These are phyloP conservation scores for Cetraspora pellucida DNA, from an alignment of 192 early-diverging fungal species.

Conservation along the genomic window DNA sequence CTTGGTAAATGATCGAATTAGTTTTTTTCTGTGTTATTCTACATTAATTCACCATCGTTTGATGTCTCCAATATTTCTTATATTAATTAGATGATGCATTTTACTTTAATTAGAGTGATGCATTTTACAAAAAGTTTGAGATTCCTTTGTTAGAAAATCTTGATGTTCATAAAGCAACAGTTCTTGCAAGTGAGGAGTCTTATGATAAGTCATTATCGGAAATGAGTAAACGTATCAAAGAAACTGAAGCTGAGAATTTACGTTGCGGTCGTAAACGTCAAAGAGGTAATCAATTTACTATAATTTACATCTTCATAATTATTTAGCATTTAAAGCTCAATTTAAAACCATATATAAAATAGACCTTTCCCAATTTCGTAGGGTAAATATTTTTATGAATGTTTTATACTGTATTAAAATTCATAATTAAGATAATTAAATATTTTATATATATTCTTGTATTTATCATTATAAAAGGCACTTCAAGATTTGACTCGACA, in stretches of 20 bases:
- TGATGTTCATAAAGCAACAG: constrained; percentile 47
- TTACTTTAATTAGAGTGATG: constrained; percentile 39
- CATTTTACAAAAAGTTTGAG: constrained; percentile 51
- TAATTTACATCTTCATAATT: background rate
- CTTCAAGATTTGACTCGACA: constrained; percentile 49
- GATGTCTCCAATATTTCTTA: too few relatives aligned
- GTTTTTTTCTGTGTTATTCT: background rate
- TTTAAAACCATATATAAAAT: background rate
- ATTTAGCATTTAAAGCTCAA: background rate
- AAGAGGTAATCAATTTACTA: constrained; percentile 37
- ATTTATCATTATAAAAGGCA: constrained; percentile 32
- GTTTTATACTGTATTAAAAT: background rate
- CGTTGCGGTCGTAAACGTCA: constrained; percentile 47
- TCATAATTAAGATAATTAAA: background rate
- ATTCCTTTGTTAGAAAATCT: constrained; percentile 50
- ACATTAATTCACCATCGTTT: background rate
- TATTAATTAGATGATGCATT: constrained; percentile 37
- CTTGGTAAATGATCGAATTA: constrained; percentile 41
- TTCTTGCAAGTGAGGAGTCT: constrained; percentile 46
- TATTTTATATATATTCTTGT: too few relatives aligned
- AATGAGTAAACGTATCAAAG: constrained; percentile 52
- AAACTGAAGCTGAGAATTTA: constrained; percentile 50
- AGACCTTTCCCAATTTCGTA: constrained; percentile 20
- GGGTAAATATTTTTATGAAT: background rate
- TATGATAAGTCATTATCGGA: constrained; percentile 48